These are phyloP conservation scores for Fusarium euwallaceae DNA, from an alignment of 2,329 filamentous ascomycete genomes.

Conservation along the genomic window DNA sequence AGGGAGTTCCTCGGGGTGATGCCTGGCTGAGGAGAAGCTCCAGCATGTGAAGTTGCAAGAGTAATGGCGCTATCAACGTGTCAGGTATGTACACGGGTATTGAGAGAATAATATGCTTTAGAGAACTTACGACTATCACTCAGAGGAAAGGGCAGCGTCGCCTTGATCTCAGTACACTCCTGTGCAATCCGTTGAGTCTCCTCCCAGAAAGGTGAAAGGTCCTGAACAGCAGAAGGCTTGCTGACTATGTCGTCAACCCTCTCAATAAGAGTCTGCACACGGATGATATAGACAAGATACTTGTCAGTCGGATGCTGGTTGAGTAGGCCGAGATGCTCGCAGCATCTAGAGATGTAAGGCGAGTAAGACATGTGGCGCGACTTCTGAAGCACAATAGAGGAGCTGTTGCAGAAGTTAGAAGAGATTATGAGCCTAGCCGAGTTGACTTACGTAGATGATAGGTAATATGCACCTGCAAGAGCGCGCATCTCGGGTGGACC, in stretches of 20 bases:
- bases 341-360: conserved; percentile 43
- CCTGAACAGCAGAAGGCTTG: not conserved
- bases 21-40: conserved; percentile 49
- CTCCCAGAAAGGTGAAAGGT: conserved; percentile 8
- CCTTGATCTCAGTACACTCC: conserved; percentile 34
- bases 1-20: conserved; percentile 39
- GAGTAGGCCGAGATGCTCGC: conserved; percentile 34
- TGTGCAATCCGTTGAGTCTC: conserved; percentile 25
- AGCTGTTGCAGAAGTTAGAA: conserved; percentile 26
- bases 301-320: conserved; percentile 41
- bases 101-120: fast-evolving
- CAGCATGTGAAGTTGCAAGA: conserved; percentile 45
- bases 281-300: conserved; percentile 43
- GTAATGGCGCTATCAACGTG: conserved; percentile 33
- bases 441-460: conserved; percentile 45
- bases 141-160: conserved; percentile 40
- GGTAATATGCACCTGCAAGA: conserved; percentile 47
- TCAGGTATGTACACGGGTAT: not conserved
- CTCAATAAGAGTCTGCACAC: conserved; percentile 45
- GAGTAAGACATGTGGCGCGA: conserved; percentile 41
- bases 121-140: conserved; percentile 47
- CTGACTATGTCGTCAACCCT: conserved; percentile 41
- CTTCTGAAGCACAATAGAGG: conserved; percentile 50
- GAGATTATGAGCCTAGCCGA: fast-evolving
- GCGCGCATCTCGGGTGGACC: conserved; percentile 47